phyloP scores from a whole-genome alignment of 495 filamentous ascomycete species.

The Lepraria neglecta region DNA sequence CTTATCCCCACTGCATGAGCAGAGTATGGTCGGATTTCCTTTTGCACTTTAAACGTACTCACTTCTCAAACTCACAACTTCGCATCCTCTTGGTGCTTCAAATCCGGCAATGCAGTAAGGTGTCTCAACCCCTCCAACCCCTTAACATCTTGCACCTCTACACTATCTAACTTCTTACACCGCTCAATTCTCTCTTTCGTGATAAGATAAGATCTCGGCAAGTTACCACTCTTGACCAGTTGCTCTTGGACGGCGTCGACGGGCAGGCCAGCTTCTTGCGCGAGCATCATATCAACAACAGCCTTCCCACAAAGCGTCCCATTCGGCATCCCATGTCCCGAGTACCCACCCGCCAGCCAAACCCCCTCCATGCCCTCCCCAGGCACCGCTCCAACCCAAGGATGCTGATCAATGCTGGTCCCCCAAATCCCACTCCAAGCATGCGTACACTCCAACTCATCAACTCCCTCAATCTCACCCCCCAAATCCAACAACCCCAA shows the following conservation, averaged over 20 bases:
- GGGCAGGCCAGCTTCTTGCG: constrained; percentile 27
- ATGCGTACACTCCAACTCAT: constrained; percentile 45
- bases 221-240: constrained; percentile 28
- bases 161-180: constrained; percentile 16
- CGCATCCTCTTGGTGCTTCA: no score
- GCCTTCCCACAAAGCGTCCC: constrained; percentile 63
- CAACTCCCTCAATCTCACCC: constrained; percentile 36
- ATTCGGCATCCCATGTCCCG: constrained; percentile 80
- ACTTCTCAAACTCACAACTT: no score
- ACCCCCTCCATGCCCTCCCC: constrained; percentile 36
- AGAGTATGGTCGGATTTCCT: no score
- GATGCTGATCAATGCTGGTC: constrained; percentile 59
- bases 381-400: constrained; percentile 61
- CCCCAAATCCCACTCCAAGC: constrained; percentile 86
- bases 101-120: no score
- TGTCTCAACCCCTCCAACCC: background rate
- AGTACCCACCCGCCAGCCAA: constrained; percentile 58
- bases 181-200: constrained; percentile 21
- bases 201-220: constrained; percentile 27
- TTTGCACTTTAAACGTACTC: no score
- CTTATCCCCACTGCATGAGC: no score
- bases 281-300: constrained; percentile 56
- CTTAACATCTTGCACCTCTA: constrained; percentile 20
- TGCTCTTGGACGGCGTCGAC: constrained; percentile 31
- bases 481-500: constrained; percentile 34